Base-by-base conservation (phyloP, 148 eudicot species). In the Cornus florida region DNA sequence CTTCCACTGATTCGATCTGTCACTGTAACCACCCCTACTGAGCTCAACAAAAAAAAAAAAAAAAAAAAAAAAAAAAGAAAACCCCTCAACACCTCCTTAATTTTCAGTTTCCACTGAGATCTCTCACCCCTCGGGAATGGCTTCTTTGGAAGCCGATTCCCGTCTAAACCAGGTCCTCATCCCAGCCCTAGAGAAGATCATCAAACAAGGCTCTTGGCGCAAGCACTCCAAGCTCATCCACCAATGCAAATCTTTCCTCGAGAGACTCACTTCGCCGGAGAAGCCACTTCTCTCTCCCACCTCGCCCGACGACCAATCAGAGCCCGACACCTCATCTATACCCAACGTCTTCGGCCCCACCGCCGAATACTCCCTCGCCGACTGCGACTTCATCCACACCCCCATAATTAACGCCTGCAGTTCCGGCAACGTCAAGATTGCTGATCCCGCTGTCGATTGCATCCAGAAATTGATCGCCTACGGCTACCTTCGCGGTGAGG, bases 201-300 rank as follows among this genome's bases (percentile, higher is more conserved):
- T 92, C 84, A 93, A 91, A 50, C 90, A 85, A 76, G 89, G 88
- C 24, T 92, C 99, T 0, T 95, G 99, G 99, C 92, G 95, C 14
- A 93, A 93, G 53, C 89, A 93, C 84, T 89, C 97, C 19, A 95
- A 93, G 77, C 90, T 95, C 28, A 28, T 28, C 28, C 28, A 28
- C 28, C 0, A 28, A 0, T 28, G 28, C 28, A 28, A 28, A 28
- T 28, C 28, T 1, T 1, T 28, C 28, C 28, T 28, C 28, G 28
- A 28, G 28, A 28, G 28, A 28, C 28, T 28, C 28, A 28, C 28
- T 28, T 28, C 0, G 28, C 28, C 28, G 28, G 28, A 28, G 28
- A 28, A 28, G 14, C 84, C 72, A 35, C 88, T 84, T 0, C 75
- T 77, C 2, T 48, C 84, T 3, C 86, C 83, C 28, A 46, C 71